Percentiles rank a stretch among this genome's conserved stretches.
phyloP scores from a whole-genome alignment of 352 stramenopile genomes.

The Globisporangium megalacanthum region DNA sequence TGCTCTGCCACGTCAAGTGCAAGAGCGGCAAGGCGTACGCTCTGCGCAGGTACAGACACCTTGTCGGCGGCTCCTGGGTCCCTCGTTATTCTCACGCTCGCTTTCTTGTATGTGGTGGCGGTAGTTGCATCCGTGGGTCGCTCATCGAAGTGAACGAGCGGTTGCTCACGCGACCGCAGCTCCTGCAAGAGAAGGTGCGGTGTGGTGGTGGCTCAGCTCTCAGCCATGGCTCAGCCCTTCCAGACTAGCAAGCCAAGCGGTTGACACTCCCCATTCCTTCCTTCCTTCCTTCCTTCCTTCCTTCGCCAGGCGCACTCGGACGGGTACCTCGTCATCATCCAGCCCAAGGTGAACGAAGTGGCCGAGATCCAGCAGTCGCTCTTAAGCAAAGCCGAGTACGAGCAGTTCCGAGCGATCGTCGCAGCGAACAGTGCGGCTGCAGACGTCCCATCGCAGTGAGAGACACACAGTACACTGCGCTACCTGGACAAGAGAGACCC shows the following conservation, averaged over 20 bases:
- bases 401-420: conserved; percentile 51
- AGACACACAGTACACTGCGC: neutral
- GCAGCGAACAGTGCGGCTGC: neutral
- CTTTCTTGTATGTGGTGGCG: neutral
- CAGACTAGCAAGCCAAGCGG: neutral
- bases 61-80: neutral
- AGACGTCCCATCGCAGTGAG: neutral
- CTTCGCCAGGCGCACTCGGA: conserved; percentile 47
- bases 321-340: conserved; percentile 77
- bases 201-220: neutral
- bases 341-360: conserved; percentile 74
- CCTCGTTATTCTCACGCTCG: neutral
- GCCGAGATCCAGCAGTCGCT: conserved; percentile 80
- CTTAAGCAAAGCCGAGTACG: conserved; percentile 73
- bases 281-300: neutral
- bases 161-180: conserved; percentile 40
- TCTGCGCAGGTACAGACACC: conserved; percentile 34
- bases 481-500: neutral
- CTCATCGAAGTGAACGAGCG: conserved; percentile 80
- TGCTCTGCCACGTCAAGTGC: conserved; percentile 63
- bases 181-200: conserved; percentile 49
- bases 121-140: conserved; percentile 71
- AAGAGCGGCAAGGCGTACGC: conserved; percentile 52
- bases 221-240: neutral
- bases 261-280: no score